Percentiles rank a stretch among this genome's conserved stretches.
These are phyloP conservation scores for Prunella vulgaris DNA, from an alignment of 257 asterid species.

Conservation along the genomic window DNA sequence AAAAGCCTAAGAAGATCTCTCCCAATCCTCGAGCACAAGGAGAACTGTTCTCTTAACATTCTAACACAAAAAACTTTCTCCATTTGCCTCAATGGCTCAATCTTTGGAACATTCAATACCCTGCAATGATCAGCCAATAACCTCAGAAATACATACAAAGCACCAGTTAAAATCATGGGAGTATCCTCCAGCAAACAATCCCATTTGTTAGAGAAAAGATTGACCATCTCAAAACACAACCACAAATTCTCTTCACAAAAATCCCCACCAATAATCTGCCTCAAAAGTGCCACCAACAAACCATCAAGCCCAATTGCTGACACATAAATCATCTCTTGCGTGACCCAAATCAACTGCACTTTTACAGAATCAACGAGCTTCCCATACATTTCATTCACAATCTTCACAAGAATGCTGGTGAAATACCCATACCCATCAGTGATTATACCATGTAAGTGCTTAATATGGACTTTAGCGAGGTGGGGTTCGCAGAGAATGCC, in stretches of 20 bases:
- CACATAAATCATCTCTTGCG: constrained; percentile 53
- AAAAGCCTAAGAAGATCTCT: constrained; percentile 80
- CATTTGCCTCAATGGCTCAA: constrained; percentile 43
- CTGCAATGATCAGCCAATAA: constrained; percentile 67
- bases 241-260: constrained; percentile 61
- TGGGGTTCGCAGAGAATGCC: constrained; percentile 56
- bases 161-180: constrained; percentile 55
- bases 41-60: constrained; percentile 53
- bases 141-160: constrained; percentile 63
- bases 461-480: constrained; percentile 47
- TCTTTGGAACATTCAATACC: constrained; percentile 32
- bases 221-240: constrained; percentile 63
- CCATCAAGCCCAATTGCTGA: constrained; percentile 61
- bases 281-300: constrained; percentile 53
- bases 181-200: constrained; percentile 54
- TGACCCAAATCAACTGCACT: constrained; percentile 56
- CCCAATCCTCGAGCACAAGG: constrained; percentile 67
- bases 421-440: constrained; percentile 62
- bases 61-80: constrained; percentile 60
- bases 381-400: constrained; percentile 48
- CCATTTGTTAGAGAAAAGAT: constrained; percentile 45
- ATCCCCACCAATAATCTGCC: constrained; percentile 81
- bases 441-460: constrained; percentile 62
- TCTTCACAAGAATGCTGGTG: constrained; percentile 45
- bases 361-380: constrained; percentile 49